phyloP scores from a whole-genome alignment of 1,139 yeast genomes.

The Suhomyces coccinellae region DNA sequence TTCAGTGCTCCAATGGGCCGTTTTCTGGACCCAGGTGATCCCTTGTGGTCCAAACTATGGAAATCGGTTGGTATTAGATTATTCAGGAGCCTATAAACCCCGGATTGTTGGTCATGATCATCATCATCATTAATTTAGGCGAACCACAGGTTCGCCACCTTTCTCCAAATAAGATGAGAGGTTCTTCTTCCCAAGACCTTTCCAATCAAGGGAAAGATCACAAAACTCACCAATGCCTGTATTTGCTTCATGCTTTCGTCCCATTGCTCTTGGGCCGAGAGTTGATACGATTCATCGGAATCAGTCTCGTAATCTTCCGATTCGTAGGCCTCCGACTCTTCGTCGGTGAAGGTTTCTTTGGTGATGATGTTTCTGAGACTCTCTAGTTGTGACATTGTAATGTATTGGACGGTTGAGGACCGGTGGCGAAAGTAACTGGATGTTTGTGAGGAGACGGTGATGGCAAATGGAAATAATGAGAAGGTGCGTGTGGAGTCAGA shows the following conservation, averaged over 20 bases:
- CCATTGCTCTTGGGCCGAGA: constrained; percentile 72
- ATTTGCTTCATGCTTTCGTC: constrained; percentile 71
- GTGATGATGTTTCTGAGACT: constrained; percentile 10
- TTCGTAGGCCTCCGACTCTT: constrained; percentile 15
- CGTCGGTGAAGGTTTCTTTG: constrained; percentile 16
- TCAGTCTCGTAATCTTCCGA: constrained; percentile 16
- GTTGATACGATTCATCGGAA: constrained; percentile 12
- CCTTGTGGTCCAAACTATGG: too few relatives aligned
- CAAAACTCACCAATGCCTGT: constrained; percentile 53
- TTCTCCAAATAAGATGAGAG: constrained; percentile 35
- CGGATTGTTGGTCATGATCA: neutral
- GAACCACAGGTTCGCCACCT: constrained; percentile 36
- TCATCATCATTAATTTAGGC: constrained; percentile 1
- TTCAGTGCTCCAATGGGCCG: too few relatives aligned
- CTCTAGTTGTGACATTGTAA: constrained; percentile 13
- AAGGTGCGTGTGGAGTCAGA: neutral
- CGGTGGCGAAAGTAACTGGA: neutral
- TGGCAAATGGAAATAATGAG: neutral
- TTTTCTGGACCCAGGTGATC: too few relatives aligned
- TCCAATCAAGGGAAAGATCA: constrained; percentile 69
- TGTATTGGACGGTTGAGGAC: neutral
- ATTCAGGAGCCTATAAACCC: too few relatives aligned
- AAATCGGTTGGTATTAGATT: too few relatives aligned
- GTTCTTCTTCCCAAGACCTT: constrained; percentile 67
- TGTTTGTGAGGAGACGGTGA: neutral